Percentiles rank a stretch among this genome's conserved stretches.
Evolutionary conservation across 352 stramenopile species (phyloP).

Genomic region (Pythium sukuiense): DNA sequence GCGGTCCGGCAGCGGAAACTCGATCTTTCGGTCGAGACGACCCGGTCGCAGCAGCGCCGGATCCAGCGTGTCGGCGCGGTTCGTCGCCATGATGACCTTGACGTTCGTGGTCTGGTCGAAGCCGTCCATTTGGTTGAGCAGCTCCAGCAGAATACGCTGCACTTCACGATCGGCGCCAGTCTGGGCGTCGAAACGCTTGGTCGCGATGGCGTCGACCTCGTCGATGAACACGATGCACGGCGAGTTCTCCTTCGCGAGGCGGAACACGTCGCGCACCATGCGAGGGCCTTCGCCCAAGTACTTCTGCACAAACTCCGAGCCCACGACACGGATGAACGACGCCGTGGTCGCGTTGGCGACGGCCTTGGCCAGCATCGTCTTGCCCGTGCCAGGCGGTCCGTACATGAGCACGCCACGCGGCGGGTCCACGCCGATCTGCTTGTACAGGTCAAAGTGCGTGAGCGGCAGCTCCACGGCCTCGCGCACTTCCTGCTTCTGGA

Average conservation of each 20-base stretch:
- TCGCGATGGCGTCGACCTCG: constrained; percentile 99
- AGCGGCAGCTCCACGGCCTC: constrained; percentile 99
- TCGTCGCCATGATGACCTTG: constrained; percentile 99
- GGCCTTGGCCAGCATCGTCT: constrained; percentile 99
- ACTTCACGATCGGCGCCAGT: constrained; percentile 96
- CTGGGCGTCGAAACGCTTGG: constrained; percentile 99
- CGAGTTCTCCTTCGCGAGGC: constrained; percentile 98
- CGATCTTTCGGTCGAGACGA: constrained; percentile 98
- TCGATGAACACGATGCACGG: constrained; percentile 99
- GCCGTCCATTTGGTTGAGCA: constrained; percentile 99
- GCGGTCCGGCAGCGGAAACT: constrained; percentile 99
- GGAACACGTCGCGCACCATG: constrained; percentile 99
- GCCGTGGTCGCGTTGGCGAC: constrained; percentile 99
- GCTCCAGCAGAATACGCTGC: constrained; percentile 99
- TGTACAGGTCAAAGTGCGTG: constrained; percentile 99
- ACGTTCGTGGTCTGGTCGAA: constrained; percentile 99
- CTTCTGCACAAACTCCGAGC: constrained; percentile 99
- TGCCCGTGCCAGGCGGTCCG: constrained; percentile 94
- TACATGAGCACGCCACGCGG: constrained; percentile 98
- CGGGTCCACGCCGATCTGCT: constrained; percentile 99
- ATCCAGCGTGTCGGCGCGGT: constrained; percentile 99
- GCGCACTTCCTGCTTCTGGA: constrained; percentile 98
- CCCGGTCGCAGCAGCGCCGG: constrained; percentile 97
- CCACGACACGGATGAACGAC: constrained; percentile 97
- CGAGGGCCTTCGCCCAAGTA: constrained; percentile 98